Percentiles rank a stretch among this genome's conserved stretches.
phyloP scores from a whole-genome alignment of 2,329 filamentous ascomycete species.

The Penicillium janthinellum region DNA sequence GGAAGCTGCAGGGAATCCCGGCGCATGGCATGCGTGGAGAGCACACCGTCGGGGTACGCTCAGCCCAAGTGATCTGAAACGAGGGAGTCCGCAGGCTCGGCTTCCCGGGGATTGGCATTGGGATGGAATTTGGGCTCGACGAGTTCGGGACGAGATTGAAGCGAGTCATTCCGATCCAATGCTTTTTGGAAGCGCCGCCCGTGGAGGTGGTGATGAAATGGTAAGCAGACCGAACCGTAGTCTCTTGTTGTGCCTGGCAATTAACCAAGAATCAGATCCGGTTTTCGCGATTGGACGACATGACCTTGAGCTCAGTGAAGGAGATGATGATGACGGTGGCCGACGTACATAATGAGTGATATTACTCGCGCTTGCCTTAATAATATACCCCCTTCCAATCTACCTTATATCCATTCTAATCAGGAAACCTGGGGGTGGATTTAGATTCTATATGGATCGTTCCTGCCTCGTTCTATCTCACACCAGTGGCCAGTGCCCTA shows the following conservation, averaged over 20 bases:
- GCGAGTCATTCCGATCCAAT: slow-evolving; percentile 77
- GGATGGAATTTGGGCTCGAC: slow-evolving; percentile 94
- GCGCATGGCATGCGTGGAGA: slow-evolving; percentile 93
- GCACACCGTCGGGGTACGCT: slow-evolving; percentile 60
- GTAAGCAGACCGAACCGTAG: slow-evolving; percentile 47
- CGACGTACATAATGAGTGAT: slow-evolving; percentile 28
- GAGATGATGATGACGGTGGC: slow-evolving; percentile 38
- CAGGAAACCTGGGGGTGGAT: too few relatives aligned
- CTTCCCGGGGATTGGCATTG: slow-evolving; percentile 91
- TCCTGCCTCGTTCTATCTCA: not conserved
- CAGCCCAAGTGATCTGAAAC: slow-evolving; percentile 37
- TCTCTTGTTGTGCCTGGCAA: not conserved
- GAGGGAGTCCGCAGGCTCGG: slow-evolving; percentile 51
- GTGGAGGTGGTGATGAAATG: slow-evolving; percentile 65
- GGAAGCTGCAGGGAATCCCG: slow-evolving; percentile 81
- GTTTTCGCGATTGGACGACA: slow-evolving; percentile 41
- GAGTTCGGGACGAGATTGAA: slow-evolving; percentile 77
- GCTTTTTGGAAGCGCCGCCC: slow-evolving; percentile 68
- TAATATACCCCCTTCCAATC: slow-evolving; percentile 24
- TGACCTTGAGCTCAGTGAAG: slow-evolving; percentile 37
- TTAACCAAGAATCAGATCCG: slow-evolving; percentile 39
- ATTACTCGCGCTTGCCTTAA: slow-evolving; percentile 17
- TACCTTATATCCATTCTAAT: too few relatives aligned
- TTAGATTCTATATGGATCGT: slow-evolving; percentile 1
- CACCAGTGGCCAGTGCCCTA: not conserved